Conservation (phyloP, 805 yeast species). For the Wickerhamomyces ciferrii region DNA sequence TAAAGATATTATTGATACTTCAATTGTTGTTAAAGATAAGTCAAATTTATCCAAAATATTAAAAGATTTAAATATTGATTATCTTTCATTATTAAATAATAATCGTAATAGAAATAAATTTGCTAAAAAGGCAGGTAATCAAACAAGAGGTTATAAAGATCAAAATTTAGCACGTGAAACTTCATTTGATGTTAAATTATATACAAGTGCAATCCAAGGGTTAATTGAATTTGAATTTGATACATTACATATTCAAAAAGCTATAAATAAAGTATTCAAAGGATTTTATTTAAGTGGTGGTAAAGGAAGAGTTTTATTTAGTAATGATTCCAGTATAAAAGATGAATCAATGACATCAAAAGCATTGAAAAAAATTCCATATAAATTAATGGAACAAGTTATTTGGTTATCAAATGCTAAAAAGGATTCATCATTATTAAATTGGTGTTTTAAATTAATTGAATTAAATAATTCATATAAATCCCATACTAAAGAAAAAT, state of each 20-base stretch:
- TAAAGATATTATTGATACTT: neutral
- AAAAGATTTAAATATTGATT: neutral
- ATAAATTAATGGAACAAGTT: neutral
- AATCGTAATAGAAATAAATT: neutral
- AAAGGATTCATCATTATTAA: neutral
- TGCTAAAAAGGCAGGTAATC: neutral
- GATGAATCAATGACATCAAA: neutral
- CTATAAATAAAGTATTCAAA: slow-evolving; percentile 3
- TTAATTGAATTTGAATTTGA: slow-evolving; percentile 1
- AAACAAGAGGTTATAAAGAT: neutral
- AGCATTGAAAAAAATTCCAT: neutral
- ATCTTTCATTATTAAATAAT: neutral
- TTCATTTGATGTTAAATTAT: neutral
- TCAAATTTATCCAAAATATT: neutral
- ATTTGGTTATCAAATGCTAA: neutral
- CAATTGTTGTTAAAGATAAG: neutral
- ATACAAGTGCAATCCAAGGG: slow-evolving; percentile 3
- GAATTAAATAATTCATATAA: neutral
- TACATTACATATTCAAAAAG: neutral
- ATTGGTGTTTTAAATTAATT: neutral
- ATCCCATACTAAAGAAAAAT: neutral
- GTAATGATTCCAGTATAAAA: neutral
- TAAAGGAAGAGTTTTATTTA: neutral
- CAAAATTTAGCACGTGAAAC: neutral
- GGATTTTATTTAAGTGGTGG: neutral